phyloP scores from a whole-genome alignment of 2,329 filamentous ascomycete genomes.

The Microsporum audouinii region DNA sequence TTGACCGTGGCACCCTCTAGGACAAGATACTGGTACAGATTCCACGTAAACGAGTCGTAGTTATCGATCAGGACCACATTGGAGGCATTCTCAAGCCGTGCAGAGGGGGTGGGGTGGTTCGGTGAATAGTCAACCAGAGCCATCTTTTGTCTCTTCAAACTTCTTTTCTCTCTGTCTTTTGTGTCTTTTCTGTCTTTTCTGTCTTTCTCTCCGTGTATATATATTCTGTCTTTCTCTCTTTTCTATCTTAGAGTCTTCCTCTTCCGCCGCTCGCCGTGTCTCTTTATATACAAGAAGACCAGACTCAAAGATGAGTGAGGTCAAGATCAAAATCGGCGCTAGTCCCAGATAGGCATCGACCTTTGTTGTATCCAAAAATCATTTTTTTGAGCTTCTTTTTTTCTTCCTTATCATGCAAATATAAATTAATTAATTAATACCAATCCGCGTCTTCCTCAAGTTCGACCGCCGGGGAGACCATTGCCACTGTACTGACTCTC shows the following conservation, averaged over 20 bases:
- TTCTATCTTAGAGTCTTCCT: neutral
- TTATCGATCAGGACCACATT: constrained; percentile 97
- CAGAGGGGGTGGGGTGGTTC: constrained; percentile 59
- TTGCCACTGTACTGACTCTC: neutral
- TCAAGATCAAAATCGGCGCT: constrained; percentile 14
- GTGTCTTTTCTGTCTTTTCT: neutral
- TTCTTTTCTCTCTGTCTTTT: neutral
- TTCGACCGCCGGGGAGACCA: neutral
- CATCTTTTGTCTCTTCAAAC: neutral
- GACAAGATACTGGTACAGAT: constrained; percentile 95
- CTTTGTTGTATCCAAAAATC: constrained; percentile 23
- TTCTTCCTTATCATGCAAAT: constrained; percentile 13
- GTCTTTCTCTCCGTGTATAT: neutral
- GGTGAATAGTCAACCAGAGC: constrained; percentile 68
- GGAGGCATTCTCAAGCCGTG: constrained; percentile 64
- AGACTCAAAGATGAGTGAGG: neutral
- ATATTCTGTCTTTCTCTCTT: neutral
- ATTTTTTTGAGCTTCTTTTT: constrained; percentile 11
- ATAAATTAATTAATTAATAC: neutral
- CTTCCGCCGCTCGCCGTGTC: too few species aligned
- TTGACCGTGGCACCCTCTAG: constrained; percentile 88
- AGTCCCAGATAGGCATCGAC: constrained; percentile 27
- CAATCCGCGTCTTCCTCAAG: neutral
- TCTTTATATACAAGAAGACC: neutral
- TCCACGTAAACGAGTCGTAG: constrained; percentile 99